Percentiles rank a stretch among this genome's conserved stretches.
Evolutionary conservation across 2,329 filamentous ascomycete species (phyloP).

Genomic region (Eutypella sp.): DNA sequence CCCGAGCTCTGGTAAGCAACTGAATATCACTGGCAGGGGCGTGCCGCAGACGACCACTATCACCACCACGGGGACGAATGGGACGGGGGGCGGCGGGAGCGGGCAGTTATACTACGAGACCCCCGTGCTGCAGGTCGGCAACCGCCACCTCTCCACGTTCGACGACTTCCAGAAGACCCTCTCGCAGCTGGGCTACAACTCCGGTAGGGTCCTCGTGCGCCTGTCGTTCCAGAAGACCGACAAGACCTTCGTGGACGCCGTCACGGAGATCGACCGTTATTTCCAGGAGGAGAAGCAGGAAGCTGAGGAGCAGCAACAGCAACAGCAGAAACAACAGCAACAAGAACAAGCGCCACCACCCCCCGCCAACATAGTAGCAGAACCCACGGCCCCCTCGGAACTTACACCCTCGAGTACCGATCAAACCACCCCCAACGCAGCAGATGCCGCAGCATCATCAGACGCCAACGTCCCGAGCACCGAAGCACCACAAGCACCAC

Average conservation of each 20-base stretch:
- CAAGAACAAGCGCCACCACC: neutral
- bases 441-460: too few species aligned
- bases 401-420: too few species aligned
- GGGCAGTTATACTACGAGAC: slow-evolving; percentile 85
- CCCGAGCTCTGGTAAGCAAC: slow-evolving; percentile 52
- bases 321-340: neutral
- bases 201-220: slow-evolving; percentile 73
- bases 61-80: slow-evolving; percentile 23
- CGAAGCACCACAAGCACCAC: slow-evolving; percentile 1
- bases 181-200: slow-evolving; percentile 80
- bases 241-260: slow-evolving; percentile 77
- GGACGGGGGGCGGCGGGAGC: slow-evolving; percentile 49
- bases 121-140: slow-evolving; percentile 79
- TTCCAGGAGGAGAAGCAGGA: slow-evolving; percentile 49
- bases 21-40: slow-evolving; percentile 82
- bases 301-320: slow-evolving; percentile 9
- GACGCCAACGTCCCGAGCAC: slow-evolving; percentile 1
- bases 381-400: too few species aligned
- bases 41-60: slow-evolving; percentile 50
- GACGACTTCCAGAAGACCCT: slow-evolving; percentile 84
- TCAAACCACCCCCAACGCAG: too few species aligned
- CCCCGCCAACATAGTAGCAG: neutral
- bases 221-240: slow-evolving; percentile 73
- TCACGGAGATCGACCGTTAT: slow-evolving; percentile 72
- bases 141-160: slow-evolving; percentile 71